Conservation (phyloP, 163 green algal species). For the Scenedesmus sp. region DNA sequence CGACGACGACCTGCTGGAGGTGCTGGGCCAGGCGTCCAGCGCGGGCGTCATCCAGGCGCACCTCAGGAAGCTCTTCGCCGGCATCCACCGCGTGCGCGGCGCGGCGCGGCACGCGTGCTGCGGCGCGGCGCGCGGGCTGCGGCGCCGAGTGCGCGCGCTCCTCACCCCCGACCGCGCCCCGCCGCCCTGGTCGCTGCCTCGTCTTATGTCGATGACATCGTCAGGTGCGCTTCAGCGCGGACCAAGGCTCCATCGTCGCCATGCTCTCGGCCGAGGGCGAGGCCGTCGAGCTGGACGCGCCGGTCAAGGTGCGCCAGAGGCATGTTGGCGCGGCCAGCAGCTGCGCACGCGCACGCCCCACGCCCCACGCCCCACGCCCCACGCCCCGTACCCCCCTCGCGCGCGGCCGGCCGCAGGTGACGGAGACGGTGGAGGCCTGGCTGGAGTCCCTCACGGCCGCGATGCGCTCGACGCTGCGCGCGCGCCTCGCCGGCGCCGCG, state of each 20-base stretch:
- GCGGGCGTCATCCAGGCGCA: conserved; percentile 79
- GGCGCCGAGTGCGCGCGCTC: no score
- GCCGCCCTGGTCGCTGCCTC: no score
- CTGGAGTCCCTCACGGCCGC: conserved; percentile 44
- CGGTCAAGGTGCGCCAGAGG: conserved; percentile 47
- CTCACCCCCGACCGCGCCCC: no score
- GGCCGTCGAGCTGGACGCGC: conserved; percentile 64
- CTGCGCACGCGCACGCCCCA: no score
- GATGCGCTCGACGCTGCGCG: conserved; percentile 40
- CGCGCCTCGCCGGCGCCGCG: neutral
- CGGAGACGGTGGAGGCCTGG: conserved; percentile 57
- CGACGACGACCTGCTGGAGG: conserved; percentile 89
- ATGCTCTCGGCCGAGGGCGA: conserved; percentile 76
- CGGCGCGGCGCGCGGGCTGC: no score
- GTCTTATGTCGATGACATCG: no score
- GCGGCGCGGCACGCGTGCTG: no score
- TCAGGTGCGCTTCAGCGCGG: conserved; percentile 63
- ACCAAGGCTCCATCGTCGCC: conserved; percentile 60
- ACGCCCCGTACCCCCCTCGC: no score
- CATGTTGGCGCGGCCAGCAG: no score
- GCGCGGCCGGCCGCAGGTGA: conserved; percentile 11
- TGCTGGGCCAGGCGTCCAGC: conserved; percentile 83
- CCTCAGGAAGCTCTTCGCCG: conserved; percentile 89
- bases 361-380: no score
- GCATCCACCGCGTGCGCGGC: conserved; percentile 78